Percentiles rank a stretch among this genome's conserved stretches.
Evolutionary conservation across 805 yeast species (phyloP).

Genomic region (Teunomyces lycoperdinae): DNA sequence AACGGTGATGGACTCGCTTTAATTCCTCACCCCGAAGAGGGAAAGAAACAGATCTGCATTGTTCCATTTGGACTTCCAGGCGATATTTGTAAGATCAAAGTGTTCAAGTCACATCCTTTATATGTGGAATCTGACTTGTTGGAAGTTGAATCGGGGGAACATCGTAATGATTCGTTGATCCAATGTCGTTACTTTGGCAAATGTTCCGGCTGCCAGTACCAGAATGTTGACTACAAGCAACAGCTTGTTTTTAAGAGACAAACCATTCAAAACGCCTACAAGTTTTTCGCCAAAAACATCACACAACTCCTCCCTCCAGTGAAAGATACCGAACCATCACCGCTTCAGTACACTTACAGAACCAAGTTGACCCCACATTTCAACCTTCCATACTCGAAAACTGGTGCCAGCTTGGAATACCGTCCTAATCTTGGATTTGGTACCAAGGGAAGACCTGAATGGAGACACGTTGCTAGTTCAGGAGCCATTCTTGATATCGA

Average conservation of each 20-base stretch:
- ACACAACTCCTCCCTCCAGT: conserved; percentile 54
- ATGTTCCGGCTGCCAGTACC: conserved; percentile 95
- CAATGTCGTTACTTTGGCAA: conserved; percentile 84
- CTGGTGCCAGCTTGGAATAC: conserved; percentile 22
- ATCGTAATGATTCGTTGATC: conserved; percentile 56
- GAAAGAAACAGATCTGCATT: conserved; percentile 58
- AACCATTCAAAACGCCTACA: conserved; percentile 80
- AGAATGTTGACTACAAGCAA: conserved; percentile 65
- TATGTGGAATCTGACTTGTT: conserved; percentile 76
- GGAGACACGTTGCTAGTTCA: conserved; percentile 64
- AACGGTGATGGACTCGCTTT: conserved; percentile 88
- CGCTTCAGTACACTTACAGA: conserved; percentile 72
- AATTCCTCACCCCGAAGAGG: conserved; percentile 54
- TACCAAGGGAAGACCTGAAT: conserved; percentile 71
- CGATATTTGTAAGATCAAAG: conserved; percentile 65
- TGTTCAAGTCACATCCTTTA: conserved; percentile 74
- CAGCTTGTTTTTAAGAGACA: conserved; percentile 72
- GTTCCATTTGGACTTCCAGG: conserved; percentile 91
- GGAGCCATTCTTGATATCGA: conserved; percentile 80
- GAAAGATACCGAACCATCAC: conserved; percentile 68
- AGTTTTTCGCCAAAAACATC: conserved; percentile 65
- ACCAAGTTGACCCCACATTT: conserved; percentile 97
- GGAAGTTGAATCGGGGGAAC: conserved; percentile 36
- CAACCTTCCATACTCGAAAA: conserved; percentile 61
- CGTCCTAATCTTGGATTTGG: conserved; percentile 88